Evolutionary conservation across 331 rosid genomes (phyloP).

Genomic region (Pyrus hybrid): DNA sequence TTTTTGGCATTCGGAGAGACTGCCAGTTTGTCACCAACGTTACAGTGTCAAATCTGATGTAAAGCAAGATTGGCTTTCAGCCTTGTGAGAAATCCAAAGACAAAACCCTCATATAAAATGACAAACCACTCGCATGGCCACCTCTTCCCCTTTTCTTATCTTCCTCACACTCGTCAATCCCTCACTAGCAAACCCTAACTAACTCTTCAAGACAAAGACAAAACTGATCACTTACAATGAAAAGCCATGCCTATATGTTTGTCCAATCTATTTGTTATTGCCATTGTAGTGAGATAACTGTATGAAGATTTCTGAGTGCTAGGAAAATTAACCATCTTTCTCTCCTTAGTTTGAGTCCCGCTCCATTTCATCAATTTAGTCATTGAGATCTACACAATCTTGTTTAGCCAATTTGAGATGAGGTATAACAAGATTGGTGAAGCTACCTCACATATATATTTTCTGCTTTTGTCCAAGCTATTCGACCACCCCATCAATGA

Average conservation of each 20-base stretch:
- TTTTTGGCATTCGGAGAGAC: background rate
- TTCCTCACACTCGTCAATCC: background rate
- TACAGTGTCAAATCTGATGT: background rate
- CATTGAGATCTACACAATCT: background rate
- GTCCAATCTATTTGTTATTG: too few species aligned
- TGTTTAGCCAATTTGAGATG: background rate
- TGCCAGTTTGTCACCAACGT: background rate
- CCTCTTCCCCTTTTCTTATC: background rate
- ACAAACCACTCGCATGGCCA: background rate
- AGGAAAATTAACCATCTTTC: background rate
- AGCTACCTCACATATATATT: background rate
- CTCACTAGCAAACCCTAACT: conserved; percentile 4
- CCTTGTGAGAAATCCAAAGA: background rate
- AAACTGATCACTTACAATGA: background rate
- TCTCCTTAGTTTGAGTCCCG: background rate
- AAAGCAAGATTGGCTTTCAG: background rate
- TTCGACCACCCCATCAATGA: background rate
- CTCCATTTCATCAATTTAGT: background rate
- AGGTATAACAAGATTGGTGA: background rate
- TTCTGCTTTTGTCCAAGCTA: background rate
- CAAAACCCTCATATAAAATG: background rate
- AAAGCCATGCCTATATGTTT: background rate
- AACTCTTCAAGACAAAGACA: background rate
- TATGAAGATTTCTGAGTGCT: background rate
- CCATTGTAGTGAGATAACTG: too few species aligned